A percentile compares a stretch with the other conserved stretches of the same genome.
phyloP scores from a whole-genome alignment of 129 eudicot genomes.

The Mikania micrantha region DNA sequence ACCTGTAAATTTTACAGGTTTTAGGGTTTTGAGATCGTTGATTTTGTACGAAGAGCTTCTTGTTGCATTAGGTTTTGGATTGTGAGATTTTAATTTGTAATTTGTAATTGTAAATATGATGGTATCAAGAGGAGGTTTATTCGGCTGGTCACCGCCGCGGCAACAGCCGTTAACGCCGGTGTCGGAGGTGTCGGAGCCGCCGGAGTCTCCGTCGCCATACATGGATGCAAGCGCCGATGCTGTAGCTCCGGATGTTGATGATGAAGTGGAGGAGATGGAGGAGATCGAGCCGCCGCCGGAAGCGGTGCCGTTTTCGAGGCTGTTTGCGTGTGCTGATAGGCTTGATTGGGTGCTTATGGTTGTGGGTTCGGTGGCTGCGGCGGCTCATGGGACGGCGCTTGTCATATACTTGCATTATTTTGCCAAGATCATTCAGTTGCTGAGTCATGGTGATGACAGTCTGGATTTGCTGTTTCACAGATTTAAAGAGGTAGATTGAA shows the following conservation, averaged over 20 bases:
- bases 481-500: conserved; percentile 64
- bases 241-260: conserved; percentile 61
- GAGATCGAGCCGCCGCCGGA: conserved; percentile 99
- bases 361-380: conserved; percentile 93
- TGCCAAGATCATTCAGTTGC: conserved; percentile 69
- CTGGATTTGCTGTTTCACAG: conserved; percentile 43
- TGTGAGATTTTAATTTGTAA: too few species aligned
- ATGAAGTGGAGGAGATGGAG: conserved; percentile 68
- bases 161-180: too few species aligned
- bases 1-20: too few species aligned
- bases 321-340: conserved; percentile 88
- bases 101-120: too few species aligned
- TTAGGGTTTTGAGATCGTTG: too few species aligned
- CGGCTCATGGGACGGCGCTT: conserved; percentile 98
- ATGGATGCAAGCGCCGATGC: conserved; percentile 58
- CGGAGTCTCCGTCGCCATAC: conserved; percentile 98
- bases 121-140: too few species aligned
- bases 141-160: too few species aligned
- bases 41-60: too few species aligned
- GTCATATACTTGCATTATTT: conserved; percentile 95
- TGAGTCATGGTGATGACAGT: conserved; percentile 20
- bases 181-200: conserved; percentile 99
- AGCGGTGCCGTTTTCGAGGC: conserved; percentile 83
- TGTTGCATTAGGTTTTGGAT: too few species aligned
- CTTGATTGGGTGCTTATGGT: conserved; percentile 89